These are phyloP conservation scores for Quercus phellos DNA, from an alignment of 331 rosid species.

Conservation along the genomic window DNA sequence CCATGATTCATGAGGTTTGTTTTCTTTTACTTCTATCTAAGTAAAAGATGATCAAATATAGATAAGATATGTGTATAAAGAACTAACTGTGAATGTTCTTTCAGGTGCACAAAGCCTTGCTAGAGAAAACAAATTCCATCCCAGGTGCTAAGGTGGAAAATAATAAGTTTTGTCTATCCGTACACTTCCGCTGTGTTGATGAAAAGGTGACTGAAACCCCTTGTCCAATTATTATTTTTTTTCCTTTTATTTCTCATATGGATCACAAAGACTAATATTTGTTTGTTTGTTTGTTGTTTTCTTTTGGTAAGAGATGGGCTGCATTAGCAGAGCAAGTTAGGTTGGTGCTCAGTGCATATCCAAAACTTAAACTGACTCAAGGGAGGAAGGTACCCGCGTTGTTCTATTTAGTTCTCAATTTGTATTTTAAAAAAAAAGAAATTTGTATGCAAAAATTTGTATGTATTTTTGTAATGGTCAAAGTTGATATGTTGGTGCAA, in stretches of 20 bases:
- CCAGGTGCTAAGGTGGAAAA: slow-evolving; percentile 84
- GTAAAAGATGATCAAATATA: not conserved
- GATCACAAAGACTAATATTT: not conserved
- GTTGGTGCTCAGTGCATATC: slow-evolving; percentile 59
- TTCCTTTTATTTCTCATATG: not conserved
- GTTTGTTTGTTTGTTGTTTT: not conserved
- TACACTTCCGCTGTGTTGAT: slow-evolving; percentile 92
- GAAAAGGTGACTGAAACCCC: slow-evolving; percentile 57
- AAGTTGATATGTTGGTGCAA: not conserved
- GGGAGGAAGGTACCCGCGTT: slow-evolving; percentile 58
- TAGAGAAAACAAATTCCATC: slow-evolving; percentile 65
- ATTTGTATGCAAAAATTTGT: not conserved
- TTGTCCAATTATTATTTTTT: not conserved
- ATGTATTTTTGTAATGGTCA: not conserved
- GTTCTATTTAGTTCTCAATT: not conserved
- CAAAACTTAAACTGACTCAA: slow-evolving; percentile 57
- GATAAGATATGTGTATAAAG: not conserved
- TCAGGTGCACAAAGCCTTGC: slow-evolving; percentile 62
- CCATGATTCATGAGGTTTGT: slow-evolving; percentile 83
- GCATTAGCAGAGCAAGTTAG: slow-evolving; percentile 66
- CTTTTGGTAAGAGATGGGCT: slow-evolving; percentile 56
- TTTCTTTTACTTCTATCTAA: not conserved
- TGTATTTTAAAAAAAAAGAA: not conserved
- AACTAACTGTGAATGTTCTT: not conserved
- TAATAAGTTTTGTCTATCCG: slow-evolving; percentile 84